Evolutionary conservation across 805 yeast species (phyloP).

Genomic region (Scheffersomyces ergatensis): DNA sequence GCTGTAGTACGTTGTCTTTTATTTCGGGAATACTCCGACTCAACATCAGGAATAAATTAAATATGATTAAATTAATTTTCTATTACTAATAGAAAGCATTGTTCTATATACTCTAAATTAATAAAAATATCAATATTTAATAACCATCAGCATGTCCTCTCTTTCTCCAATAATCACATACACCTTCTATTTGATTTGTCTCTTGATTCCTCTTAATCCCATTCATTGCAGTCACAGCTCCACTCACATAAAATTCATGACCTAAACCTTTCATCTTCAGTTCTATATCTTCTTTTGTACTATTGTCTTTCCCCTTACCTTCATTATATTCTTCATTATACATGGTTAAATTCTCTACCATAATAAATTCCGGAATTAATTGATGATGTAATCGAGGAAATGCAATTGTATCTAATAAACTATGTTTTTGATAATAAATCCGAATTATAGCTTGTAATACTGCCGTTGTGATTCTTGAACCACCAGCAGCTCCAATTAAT

Average conservation of each 20-base stretch:
- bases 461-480: slow-evolving; percentile 80
- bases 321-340: slow-evolving; percentile 36
- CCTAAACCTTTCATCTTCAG: slow-evolving; percentile 45
- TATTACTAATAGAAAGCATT: too few relatives aligned
- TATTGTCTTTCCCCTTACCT: too few relatives aligned
- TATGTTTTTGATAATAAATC: slow-evolving; percentile 53
- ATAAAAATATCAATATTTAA: too few relatives aligned
- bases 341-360: slow-evolving; percentile 54
- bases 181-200: slow-evolving; percentile 58
- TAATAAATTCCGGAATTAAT: slow-evolving; percentile 67
- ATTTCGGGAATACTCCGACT: too few relatives aligned
- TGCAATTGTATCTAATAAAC: slow-evolving; percentile 66
- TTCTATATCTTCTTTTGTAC: slow-evolving; percentile 20
- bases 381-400: slow-evolving; percentile 90
- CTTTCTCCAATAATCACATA: slow-evolving; percentile 89
- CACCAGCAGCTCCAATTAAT: slow-evolving; percentile 92
- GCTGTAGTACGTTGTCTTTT: too few relatives aligned
- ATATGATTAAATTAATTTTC: too few relatives aligned
- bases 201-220: slow-evolving; percentile 48
- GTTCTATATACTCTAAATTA: too few relatives aligned
- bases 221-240: slow-evolving; percentile 41
- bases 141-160: slow-evolving; percentile 72
- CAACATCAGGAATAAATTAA: too few relatives aligned
- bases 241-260: slow-evolving; percentile 31
- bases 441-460: slow-evolving; percentile 79